Evolutionary conservation across 495 filamentous ascomycete genomes (phyloP), one percentile per base, ranked within the genome.

Genomic region (Podospora comata): DNA sequence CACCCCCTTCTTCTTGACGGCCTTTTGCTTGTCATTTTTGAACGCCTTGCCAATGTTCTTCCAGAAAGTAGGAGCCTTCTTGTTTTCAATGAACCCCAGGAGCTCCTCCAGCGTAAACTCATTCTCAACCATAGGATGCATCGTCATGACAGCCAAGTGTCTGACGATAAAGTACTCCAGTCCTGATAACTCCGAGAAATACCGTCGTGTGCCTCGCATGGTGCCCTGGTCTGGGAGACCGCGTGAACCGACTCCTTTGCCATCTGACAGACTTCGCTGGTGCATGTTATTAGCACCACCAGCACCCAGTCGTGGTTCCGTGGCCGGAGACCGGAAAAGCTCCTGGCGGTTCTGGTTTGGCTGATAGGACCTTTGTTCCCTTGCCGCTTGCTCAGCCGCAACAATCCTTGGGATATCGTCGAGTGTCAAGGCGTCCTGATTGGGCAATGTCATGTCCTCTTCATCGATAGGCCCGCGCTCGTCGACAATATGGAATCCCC

Each of bases 371-470:
- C 93, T 87, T 75, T 96, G 94, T 75, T 97, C 94, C 75, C 90
- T 89, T 30, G 95, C 94, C 80, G 61, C 61, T 48, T 98, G 95
- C 73, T 97, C 92, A 9, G 94, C 92, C 2, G 95, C 95, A 57
- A 97, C 92, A 70, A 99, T 96, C 69, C 94, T 85, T n/a, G 95
- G 94, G 69, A 99, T 97, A 75, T 99, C 95, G 77, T 98, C 95
- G 66, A 99, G 81, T 5, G 93, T 97, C 44, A 98, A 83, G 16
- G 92, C 91, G 81, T 97, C 93, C 67, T 94, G 90, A 70, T 91
- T 87, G n/a, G 91, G 92, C 70, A 99, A 91, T 60, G 91, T 92
- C 69, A 93, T 82, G 65, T 93, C 90, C 26, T 85, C 83, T 55
- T 94, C 91, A 30, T 89, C 87, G 67, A 88, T 89, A 48, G 82